These are phyloP conservation scores for Paralagenidium karlingii DNA, from an alignment of 352 stramenopile species.

Conservation along the genomic window DNA sequence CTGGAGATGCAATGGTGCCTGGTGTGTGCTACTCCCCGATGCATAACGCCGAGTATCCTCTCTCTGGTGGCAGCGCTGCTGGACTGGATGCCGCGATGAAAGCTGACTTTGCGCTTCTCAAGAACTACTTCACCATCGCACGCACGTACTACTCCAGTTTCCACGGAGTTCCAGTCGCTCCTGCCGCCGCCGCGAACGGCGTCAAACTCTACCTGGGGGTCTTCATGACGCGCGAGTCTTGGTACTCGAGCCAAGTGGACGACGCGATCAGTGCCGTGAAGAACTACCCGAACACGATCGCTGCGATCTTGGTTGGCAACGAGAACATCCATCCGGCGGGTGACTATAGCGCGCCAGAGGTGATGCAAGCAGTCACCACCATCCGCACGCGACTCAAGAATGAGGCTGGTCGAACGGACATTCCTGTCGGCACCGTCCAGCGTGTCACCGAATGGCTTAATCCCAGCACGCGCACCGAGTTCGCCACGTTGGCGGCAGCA, in stretches of 20 bases:
- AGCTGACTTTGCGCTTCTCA: conserved; percentile 57
- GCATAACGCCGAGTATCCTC: conserved; percentile 55
- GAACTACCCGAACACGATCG: conserved; percentile 37
- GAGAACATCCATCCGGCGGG: conserved; percentile 50
- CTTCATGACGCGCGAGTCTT: conserved; percentile 60
- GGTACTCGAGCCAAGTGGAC: conserved; percentile 33
- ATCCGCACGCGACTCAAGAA: conserved; percentile 15
- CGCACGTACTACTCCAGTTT: conserved; percentile 74
- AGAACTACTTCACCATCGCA: conserved; percentile 33
- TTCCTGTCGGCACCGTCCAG: conserved; percentile 64
- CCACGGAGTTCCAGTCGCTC: conserved; percentile 31
- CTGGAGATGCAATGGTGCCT: too few species aligned
- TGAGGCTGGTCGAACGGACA: conserved; percentile 11
- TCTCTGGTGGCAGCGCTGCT: conserved; percentile 15
- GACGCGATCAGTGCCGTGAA: conserved; percentile 28
- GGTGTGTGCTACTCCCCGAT: conserved; percentile 71
- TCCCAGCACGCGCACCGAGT: conserved; percentile 10
- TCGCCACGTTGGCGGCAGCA: conserved; percentile 25
- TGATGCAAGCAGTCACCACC: conserved; percentile 17
- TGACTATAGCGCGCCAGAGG: conserved; percentile 19
- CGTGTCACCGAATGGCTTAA: conserved; percentile 51
- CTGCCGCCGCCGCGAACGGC: conserved; percentile 20
- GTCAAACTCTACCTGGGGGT: conserved; percentile 61
- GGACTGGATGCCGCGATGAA: conserved; percentile 37
- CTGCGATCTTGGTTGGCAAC: conserved; percentile 54